Evolutionary conservation across 192 early-diverging fungal genomes (phyloP), one percentile per base, ranked within the genome.

Genomic region (Coemansia sp.): DNA sequence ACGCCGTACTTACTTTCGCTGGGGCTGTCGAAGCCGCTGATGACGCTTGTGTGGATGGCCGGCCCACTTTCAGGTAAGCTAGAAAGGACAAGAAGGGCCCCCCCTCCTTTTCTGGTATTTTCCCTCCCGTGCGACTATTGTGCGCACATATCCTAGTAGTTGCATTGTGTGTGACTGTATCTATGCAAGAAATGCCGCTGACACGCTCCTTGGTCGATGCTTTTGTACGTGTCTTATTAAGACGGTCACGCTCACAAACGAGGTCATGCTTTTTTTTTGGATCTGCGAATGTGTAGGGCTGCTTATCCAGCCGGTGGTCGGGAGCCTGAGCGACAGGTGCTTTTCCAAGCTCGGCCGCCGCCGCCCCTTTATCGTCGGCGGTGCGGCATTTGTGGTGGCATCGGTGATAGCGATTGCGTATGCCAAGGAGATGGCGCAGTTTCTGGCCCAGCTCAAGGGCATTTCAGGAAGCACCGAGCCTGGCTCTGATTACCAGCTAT

Each of bases 41-140:
- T 91, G 77, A 91, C 94, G 23, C 74, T 97, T 20, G 96, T 99
- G 6, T 99, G 96, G 96, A 83, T 99, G 66, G 94, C 94, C 9
- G 92, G 92, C 14, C 92, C 92, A 22, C 81, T 93, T 32, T 90
- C 90, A 59, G 92, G 91, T 29, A 77, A 46, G 69, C 33, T 17
- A 40, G 9, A 40, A 13, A 40, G 45, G 13, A 9, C 6, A 25
- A 11, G 23, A 25, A 52, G 23, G 6, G 5, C 48, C 20, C 36
- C 4, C 9, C 36, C 36, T 38, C 23, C 48, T 50, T 23, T 50
- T 46, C 43, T 46, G 9, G 36, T 38, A 38, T 9, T 46, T 46
- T 14, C 17, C 14, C 22, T 50, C 1, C n/a, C 48, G 6, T 50
- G 48, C 23, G 49, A 52, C 49, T 52, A 15, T 52, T 52, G 9